Evolutionary conservation across 805 yeast genomes (phyloP), one percentile per base, ranked within the genome.

Genomic region (Cyberlindnera mycetangii): DNA sequence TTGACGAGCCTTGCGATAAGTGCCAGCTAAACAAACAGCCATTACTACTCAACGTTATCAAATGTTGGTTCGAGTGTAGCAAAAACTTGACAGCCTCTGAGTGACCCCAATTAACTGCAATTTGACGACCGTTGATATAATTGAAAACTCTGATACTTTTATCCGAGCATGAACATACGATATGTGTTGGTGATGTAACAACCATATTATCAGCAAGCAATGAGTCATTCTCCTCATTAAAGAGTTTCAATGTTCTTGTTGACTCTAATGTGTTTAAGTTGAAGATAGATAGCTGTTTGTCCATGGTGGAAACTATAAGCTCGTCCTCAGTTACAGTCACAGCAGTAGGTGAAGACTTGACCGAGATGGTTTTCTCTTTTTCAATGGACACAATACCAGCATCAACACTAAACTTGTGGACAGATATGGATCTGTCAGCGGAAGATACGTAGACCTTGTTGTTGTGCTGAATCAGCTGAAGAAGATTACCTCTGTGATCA

Each of bases 61-160:
- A 56, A 14, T 67, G 55, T 5, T 52, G 53, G 4, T 54, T 48
- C 14, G 45, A 42, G 7, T 51, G 42, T 9, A 49, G 11, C 34
- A 65, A 42, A 7, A 61, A 74, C 12, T 75, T 58, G 5, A 81
- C 70, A 1, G 72, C 60, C 32, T 81, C 80, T 1, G 81, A 71
- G 50, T 76, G 82, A 0, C 78, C 90, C 84, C 85, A 83, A 37
- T 69, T 74, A 0, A 73, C 67, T 7, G 76, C 69, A 9, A 79
- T 35, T 9, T 70, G 70, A 39, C 64, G 74, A 1, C 82, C 84
- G 7, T 66, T 67, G 1, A 53, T 44, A 48, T 70, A 74, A 22
- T 69, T 68, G 54, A 74, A 80, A 2, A 70, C 53, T 19, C 85
- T 62, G 2, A 84, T 60, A 21, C 85, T 74, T 56, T 79, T 81